Evolutionary conservation across 345 rosid genomes (phyloP).

Genomic region (Kernera saxatilis): DNA sequence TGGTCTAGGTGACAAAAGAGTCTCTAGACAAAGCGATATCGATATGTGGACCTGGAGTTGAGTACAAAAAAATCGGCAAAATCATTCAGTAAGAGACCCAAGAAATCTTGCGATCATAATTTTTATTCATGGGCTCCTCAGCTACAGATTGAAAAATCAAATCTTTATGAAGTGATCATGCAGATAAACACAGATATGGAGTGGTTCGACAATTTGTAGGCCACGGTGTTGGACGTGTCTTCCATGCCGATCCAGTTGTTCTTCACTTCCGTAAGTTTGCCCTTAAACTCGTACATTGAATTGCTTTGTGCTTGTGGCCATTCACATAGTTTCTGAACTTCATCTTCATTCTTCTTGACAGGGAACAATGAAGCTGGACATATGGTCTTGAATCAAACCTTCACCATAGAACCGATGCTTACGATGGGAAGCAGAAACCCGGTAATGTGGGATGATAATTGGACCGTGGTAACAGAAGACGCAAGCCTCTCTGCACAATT

Average conservation of each 20-base stretch:
- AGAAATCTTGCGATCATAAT: neutral
- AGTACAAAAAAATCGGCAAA: constrained; percentile 75
- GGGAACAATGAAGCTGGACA: constrained; percentile 72
- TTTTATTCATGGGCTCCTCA: neutral
- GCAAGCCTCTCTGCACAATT: constrained; percentile 90
- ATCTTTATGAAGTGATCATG: constrained; percentile 52
- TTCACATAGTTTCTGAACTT: neutral
- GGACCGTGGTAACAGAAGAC: constrained; percentile 90
- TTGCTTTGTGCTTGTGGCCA: neutral
- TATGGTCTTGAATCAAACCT: constrained; percentile 89
- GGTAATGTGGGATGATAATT: constrained; percentile 77
- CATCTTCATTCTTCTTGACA: constrained; percentile 19
- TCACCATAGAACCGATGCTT: constrained; percentile 94
- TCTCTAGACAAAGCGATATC: constrained; percentile 72
- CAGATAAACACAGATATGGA: constrained; percentile 78
- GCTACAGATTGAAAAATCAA: neutral
- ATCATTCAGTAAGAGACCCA: constrained; percentile 65
- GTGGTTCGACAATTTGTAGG: constrained; percentile 84
- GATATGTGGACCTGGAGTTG: constrained; percentile 81
- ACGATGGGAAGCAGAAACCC: constrained; percentile 79
- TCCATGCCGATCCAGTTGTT: constrained; percentile 85
- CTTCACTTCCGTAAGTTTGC: constrained; percentile 59
- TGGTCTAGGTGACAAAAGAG: constrained; percentile 75
- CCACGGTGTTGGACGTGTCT: constrained; percentile 88
- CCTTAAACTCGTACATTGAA: neutral